These are phyloP conservation scores for Batrachochytrium dendrobatidis DNA, from an alignment of 371 early-diverging fungal species.

Conservation along the genomic window DNA sequence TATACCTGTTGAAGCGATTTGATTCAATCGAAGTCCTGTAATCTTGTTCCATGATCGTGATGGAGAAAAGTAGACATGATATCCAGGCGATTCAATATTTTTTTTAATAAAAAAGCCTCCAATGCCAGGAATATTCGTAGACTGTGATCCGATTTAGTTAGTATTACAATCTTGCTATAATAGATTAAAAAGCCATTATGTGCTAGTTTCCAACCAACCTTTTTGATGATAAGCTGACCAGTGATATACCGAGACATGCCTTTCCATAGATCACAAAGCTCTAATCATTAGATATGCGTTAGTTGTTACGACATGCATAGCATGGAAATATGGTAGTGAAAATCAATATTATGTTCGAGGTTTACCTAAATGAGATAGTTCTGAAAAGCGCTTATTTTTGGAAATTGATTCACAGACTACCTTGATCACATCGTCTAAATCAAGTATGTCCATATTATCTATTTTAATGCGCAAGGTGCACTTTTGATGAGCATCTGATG, in stretches of 20 bases:
- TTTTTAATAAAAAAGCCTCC: constrained; percentile 11
- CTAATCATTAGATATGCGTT: constrained; percentile 2
- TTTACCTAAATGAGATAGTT: constrained; percentile 22
- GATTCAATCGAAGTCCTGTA: constrained; percentile 12
- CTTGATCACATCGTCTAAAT: constrained; percentile 19
- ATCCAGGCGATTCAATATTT: background rate
- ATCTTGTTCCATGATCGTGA: constrained; percentile 12
- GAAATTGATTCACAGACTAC: constrained; percentile 26
- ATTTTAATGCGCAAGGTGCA: too few species aligned
- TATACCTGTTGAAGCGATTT: too few species aligned
- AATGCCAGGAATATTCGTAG: constrained; percentile 11
- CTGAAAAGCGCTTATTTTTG: constrained; percentile 31
- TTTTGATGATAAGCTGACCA: constrained; percentile 13
- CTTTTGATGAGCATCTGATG: too few species aligned
- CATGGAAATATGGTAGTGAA: too few species aligned
- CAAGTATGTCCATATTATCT: constrained; percentile 35
- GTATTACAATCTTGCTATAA: too few species aligned
- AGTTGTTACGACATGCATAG: background rate
- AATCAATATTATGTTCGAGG: constrained; percentile 4
- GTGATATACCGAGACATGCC: constrained; percentile 16
- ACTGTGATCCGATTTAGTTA: constrained; percentile 7
- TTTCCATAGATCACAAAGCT: constrained; percentile 27
- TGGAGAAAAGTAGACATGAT: constrained; percentile 4
- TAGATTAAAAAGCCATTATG: too few species aligned
- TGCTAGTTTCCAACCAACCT: constrained; percentile 6